Evolutionary conservation across 202 grass and related monocot genomes (phyloP), one percentile per base, ranked within the genome.

Genomic region (Digitaria exilis): DNA sequence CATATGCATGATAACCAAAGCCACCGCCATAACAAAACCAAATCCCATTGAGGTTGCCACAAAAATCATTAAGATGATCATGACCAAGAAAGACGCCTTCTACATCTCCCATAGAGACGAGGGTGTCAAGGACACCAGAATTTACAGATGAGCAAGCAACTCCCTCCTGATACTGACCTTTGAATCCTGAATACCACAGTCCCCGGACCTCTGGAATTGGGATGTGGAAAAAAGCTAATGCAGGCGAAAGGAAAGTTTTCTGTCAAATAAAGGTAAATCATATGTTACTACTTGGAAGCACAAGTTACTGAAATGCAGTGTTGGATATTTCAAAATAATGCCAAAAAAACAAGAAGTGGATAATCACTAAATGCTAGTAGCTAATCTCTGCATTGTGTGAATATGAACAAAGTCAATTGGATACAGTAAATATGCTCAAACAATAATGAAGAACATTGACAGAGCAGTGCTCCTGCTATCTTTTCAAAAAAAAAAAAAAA

Each of bases 21-120:
- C 89, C 96, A 4, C 96, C 96, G 37, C 93, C 96, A 89, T 98
- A 98, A 85, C 96, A 98, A 75, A 98, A 93, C 96, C 91, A 89
- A 85, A 98, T 94, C 48, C 83, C 80, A 0, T 71, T 73, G 35
- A 96, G 71, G 72, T 83, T 59, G 7, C 96, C 96, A 51, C 91
- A 98, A 83, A 98, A 98, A 63, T 96, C 96, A 72, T 96, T 96
- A 24, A 98, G 85, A 85, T 98, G 96, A 32, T 98, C 96, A 71
- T 98, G 96, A 22, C 93, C 96, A 35, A 98, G 76, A 70, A 98
- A 94, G 24, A 98, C 96, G 2, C 83, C 81, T 79, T 96, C 96
- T 44, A 98, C 93, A 78, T 94, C 96, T 85, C 96, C 89, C 75
- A 98, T 92, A 45, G 89, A 83, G 65, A 67, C 34, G 3, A 98